Evolutionary conservation across 306 rosid genomes (phyloP).

Genomic region (Senna siamea): DNA sequence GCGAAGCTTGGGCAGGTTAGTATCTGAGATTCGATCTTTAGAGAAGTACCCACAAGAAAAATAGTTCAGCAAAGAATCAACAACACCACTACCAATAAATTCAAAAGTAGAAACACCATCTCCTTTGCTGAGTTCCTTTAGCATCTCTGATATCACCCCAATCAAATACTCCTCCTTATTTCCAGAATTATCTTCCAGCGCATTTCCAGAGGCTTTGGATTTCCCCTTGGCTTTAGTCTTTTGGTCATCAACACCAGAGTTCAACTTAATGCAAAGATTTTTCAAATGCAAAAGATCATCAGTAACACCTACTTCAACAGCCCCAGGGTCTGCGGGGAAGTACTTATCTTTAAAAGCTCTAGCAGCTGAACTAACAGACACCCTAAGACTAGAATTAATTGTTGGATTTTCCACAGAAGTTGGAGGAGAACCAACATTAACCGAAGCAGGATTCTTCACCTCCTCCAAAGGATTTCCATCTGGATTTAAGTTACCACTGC

Average conservation of each 20-base stretch:
- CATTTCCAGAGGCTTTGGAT: slow-evolving; percentile 72
- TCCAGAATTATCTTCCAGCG: slow-evolving; percentile 52
- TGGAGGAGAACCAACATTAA: slow-evolving; percentile 77
- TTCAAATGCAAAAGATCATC: slow-evolving; percentile 85
- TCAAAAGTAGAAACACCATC: slow-evolving; percentile 99
- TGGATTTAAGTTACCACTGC: slow-evolving; percentile 65
- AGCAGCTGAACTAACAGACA: slow-evolving; percentile 80
- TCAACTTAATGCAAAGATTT: slow-evolving; percentile 79
- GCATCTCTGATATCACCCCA: slow-evolving; percentile 83
- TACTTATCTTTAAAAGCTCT: slow-evolving; percentile 83
- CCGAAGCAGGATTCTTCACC: slow-evolving; percentile 59
- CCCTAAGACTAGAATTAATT: slow-evolving; percentile 69
- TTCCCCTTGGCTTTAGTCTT: slow-evolving; percentile 79
- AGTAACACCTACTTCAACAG: slow-evolving; percentile 82
- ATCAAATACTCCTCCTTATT: slow-evolving; percentile 70
- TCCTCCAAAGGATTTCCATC: slow-evolving; percentile 82
- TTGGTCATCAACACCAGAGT: slow-evolving; percentile 77
- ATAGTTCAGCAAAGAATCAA: slow-evolving; percentile 82
- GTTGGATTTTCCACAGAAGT: slow-evolving; percentile 76
- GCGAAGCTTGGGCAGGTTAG: slow-evolving; percentile 79
- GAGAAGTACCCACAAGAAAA: slow-evolving; percentile 91
- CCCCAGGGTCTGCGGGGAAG: slow-evolving; percentile 84
- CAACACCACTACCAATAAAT: slow-evolving; percentile 96
- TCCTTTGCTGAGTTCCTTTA: slow-evolving; percentile 89
- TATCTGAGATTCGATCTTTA: slow-evolving; percentile 74